Evolutionary conservation across 371 early-diverging fungal genomes (phyloP).

Genomic region (Mortierella sp.): DNA sequence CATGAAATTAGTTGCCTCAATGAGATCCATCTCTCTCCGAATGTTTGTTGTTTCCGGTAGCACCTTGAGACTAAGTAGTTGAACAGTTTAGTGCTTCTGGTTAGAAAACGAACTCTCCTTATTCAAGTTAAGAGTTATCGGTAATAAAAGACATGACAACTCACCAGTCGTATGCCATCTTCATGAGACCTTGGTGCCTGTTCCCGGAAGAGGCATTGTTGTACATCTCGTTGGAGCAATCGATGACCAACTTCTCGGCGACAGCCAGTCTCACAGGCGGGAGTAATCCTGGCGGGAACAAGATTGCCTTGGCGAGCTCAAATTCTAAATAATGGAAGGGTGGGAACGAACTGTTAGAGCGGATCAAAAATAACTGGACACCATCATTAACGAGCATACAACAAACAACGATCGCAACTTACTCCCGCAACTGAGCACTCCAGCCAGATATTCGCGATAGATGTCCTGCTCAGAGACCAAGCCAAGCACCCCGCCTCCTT

Average conservation of each 20-base stretch:
- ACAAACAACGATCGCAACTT: slow-evolving; percentile 50
- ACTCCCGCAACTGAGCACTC: slow-evolving; percentile 79
- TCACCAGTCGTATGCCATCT: slow-evolving; percentile 83
- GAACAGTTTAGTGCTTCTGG: not conserved
- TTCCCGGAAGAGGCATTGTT: slow-evolving; percentile 84
- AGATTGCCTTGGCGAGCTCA: slow-evolving; percentile 72
- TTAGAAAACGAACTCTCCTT: not conserved
- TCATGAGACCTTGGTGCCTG: slow-evolving; percentile 76
- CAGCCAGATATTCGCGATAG: slow-evolving; percentile 75
- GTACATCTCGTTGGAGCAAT: slow-evolving; percentile 81
- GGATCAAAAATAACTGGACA: not conserved
- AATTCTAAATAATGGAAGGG: slow-evolving; percentile 61
- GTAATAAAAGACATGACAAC: not conserved
- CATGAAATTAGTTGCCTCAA: slow-evolving; percentile 81
- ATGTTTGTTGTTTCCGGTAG: slow-evolving; percentile 74
- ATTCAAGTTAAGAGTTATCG: not conserved
- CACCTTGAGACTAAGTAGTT: slow-evolving; percentile 67
- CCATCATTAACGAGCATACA: not conserved
- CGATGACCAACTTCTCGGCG: slow-evolving; percentile 75
- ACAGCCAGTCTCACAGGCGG: slow-evolving; percentile 66
- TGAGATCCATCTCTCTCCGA: slow-evolving; percentile 73
- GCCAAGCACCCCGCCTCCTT: slow-evolving; percentile 69
- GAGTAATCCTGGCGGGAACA: slow-evolving; percentile 64
- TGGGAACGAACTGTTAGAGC: not conserved
- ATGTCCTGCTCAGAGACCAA: slow-evolving; percentile 68